Conservation (phyloP, 257 asterid genomes). For the Salvia rosmarinus region DNA sequence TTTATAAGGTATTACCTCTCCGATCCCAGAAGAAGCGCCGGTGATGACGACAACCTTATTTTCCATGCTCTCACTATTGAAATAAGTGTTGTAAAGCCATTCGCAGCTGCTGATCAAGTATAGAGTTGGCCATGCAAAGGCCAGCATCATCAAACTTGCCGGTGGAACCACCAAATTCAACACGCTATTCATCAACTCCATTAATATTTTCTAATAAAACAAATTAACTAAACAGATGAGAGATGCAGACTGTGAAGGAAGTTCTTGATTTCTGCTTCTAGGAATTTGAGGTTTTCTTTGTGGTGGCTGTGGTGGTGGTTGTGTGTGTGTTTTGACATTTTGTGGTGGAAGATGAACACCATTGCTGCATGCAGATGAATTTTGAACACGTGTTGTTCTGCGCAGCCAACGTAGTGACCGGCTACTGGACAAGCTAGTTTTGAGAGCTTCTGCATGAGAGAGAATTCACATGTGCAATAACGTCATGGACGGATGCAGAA, state of each 20-base stretch:
- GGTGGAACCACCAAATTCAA: conserved; percentile 81
- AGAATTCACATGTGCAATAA: too few species aligned
- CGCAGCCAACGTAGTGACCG: conserved; percentile 33
- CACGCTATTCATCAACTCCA: conserved; percentile 60
- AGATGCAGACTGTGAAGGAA: neutral
- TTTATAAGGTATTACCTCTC: too few species aligned
- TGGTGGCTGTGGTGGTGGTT: neutral
- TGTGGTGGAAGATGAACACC: conserved; percentile 50
- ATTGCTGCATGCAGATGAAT: conserved; percentile 54
- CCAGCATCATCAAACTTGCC: conserved; percentile 78
- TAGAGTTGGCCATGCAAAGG: conserved; percentile 90
- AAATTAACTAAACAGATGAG: too few species aligned
- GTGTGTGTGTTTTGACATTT: conserved; percentile 37
- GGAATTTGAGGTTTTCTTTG: neutral
- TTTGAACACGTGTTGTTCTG: conserved; percentile 57
- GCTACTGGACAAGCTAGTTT: conserved; percentile 21
- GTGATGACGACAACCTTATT: conserved; percentile 79
- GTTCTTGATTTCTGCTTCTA: neutral
- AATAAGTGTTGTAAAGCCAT: conserved; percentile 56
- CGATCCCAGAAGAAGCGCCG: conserved; percentile 95
- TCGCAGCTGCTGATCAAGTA: conserved; percentile 71
- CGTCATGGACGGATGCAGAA: too few species aligned
- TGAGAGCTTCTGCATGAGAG: conserved; percentile 20
- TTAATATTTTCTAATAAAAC: conserved; percentile 2
- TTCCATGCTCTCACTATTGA: conserved; percentile 54